Evolutionary conservation across 495 filamentous ascomycete species (phyloP).

Genomic region (Sphaerosporella brunnea): DNA sequence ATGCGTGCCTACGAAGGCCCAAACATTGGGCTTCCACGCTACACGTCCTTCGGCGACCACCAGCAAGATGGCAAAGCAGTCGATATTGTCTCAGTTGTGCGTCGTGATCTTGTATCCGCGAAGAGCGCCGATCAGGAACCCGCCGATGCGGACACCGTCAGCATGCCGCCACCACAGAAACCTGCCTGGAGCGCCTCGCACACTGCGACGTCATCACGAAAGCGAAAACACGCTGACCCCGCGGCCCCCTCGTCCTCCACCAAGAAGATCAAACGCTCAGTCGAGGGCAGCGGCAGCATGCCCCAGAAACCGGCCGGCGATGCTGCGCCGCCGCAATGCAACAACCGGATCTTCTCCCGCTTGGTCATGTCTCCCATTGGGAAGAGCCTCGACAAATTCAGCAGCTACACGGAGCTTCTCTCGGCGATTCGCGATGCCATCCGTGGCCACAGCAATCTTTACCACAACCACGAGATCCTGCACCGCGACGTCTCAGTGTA

Average conservation of each 20-base stretch:
- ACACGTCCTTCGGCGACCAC: too few relatives aligned
- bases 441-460: not conserved
- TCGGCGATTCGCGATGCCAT: not conserved
- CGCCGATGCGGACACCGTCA: too few relatives aligned
- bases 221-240: not conserved
- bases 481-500: constrained; percentile 1
- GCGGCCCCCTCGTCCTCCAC: not conserved
- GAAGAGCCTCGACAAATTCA: not conserved
- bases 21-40: too few relatives aligned
- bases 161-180: too few relatives aligned
- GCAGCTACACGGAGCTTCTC: not conserved
- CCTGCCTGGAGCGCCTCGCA: not conserved
- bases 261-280: not conserved
- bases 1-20: too few relatives aligned
- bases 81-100: too few relatives aligned
- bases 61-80: too few relatives aligned
- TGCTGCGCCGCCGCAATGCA: not conserved
- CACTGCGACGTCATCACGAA: not conserved
- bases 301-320: not conserved
- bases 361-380: not conserved
- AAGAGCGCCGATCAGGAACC: too few relatives aligned
- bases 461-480: not conserved
- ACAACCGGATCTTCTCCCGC: not conserved
- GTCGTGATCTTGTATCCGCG: too few relatives aligned
- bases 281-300: not conserved